Conservation (phyloP, 192 early-diverging fungal genomes). For the Gamsiella multidivaricata region DNA sequence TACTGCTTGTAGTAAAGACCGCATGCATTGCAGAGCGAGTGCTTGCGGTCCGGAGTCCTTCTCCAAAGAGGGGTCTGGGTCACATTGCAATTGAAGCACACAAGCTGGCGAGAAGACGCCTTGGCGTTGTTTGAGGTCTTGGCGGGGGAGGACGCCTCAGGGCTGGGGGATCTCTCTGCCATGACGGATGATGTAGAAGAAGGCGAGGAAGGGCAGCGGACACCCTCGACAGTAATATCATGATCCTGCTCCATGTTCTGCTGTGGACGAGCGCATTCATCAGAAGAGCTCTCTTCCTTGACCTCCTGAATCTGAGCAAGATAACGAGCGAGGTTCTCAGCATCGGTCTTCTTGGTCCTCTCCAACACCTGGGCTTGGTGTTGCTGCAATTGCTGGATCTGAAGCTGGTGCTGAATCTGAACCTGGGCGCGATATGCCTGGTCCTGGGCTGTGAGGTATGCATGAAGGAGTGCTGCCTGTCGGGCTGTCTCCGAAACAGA, state of each 20-base stretch:
- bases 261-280: not conserved
- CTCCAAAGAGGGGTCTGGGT: slow-evolving; percentile 84
- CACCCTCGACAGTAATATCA: slow-evolving; percentile 12
- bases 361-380: not conserved
- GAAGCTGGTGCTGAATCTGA: slow-evolving; percentile 28
- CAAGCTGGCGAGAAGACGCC: slow-evolving; percentile 59
- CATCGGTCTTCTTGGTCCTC: slow-evolving; percentile 34
- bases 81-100: slow-evolving; percentile 82
- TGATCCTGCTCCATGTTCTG: slow-evolving; percentile 15
- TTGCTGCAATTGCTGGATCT: slow-evolving; percentile 31
- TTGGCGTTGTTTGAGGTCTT: slow-evolving; percentile 18
- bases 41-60: slow-evolving; percentile 75
- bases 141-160: slow-evolving; percentile 4
- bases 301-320: slow-evolving; percentile 33
- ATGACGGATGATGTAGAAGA: slow-evolving; percentile 26
- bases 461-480: slow-evolving; percentile 47
- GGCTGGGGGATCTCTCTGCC: slow-evolving; percentile 33
- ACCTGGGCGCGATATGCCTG: slow-evolving; percentile 11
- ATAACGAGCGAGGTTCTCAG: slow-evolving; percentile 44
- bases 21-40: slow-evolving; percentile 88
- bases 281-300: slow-evolving; percentile 23
- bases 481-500: slow-evolving; percentile 35
- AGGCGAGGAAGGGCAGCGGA: slow-evolving; percentile 20
- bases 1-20: slow-evolving; percentile 74
- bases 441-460: slow-evolving; percentile 38